Evolutionary conservation across 768 basidiomycete species (phyloP), one percentile per base, ranked within the genome.

Genomic region (Sarcomyxa edulis): DNA sequence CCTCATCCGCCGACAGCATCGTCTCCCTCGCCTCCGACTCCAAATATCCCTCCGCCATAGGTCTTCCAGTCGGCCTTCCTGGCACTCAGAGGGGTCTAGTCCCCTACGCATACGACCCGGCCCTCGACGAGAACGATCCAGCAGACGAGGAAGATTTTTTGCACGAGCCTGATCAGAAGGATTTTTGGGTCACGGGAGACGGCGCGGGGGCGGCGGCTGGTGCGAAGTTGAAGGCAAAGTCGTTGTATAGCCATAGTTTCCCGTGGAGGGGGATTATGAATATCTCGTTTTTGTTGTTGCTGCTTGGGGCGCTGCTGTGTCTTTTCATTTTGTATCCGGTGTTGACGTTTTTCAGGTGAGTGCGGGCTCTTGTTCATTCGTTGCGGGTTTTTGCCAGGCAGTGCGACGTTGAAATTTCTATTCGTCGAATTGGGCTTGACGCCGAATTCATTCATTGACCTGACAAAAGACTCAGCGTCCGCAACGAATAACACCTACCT

Each of bases 261-360:
- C 6, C n/a, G n/a, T 72, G 66, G 68, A 53, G 68, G 23, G 63
- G 65, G 3, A 31, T 88, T 3, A 44, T 74, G 43, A 96, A 96
- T 62, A 56, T 95, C 35, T 61, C 73, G 20, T 74, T 87, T 35
- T 67, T 97, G 18, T 0, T 82, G 24, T 1, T 81, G 14, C 68
- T 96, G 47, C 62, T 87, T 11, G 16, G 59, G 19, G 75, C 66
- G 4, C 60, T 96, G 42, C 59, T 96, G 38, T 60, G 60, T 25
- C 73, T 96, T 6, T 96, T 95, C 58, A 76, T 88, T 35, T 77
- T 81, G 28, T 94, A 88, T 54, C 93, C 94, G 3, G 74, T 95
- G 22, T 35, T 69, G 32, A 56, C 56, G 1, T 83, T 74, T 42
- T 74, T 72, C 52, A 49, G 57, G 3, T n/a, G n/a, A n/a, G n/a